phyloP scores from a whole-genome alignment of 2,329 filamentous ascomycete species.

The Knoxdaviesia proteae region DNA sequence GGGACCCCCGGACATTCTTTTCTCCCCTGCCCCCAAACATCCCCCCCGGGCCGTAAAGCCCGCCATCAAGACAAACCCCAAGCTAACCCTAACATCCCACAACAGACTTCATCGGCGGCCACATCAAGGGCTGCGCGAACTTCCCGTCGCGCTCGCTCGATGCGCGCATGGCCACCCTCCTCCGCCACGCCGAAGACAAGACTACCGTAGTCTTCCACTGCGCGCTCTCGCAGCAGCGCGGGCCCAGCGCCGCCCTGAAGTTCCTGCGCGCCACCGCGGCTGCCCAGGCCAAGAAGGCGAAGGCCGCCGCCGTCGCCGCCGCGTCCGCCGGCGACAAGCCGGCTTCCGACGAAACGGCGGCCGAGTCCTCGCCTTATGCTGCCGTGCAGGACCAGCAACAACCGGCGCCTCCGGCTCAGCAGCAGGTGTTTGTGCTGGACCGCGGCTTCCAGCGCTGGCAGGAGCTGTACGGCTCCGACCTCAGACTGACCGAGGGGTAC shows the following conservation, averaged over 20 bases:
- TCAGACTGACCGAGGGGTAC: constrained; percentile 65
- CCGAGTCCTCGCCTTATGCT: neutral
- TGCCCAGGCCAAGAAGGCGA: neutral
- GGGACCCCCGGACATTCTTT: no score
- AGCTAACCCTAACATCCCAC: neutral
- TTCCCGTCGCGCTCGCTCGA: constrained; percentile 56
- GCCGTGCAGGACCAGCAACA: constrained; percentile 2
- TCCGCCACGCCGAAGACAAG: constrained; percentile 55
- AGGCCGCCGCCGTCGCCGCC: constrained; percentile 2
- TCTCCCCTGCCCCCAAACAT: neutral
- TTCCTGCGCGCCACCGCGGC: constrained; percentile 45
- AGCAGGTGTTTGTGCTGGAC: constrained; percentile 66
- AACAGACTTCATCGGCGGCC: constrained; percentile 71
- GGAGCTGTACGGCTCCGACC: constrained; percentile 59
- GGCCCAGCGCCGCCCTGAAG: constrained; percentile 61
- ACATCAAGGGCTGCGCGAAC: constrained; percentile 62
- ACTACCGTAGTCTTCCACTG: constrained; percentile 88
- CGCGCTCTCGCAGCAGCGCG: constrained; percentile 73
- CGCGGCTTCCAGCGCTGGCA: constrained; percentile 81
- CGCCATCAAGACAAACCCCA: neutral
- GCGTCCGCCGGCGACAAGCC: neutral
- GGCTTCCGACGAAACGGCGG: constrained; percentile 9
- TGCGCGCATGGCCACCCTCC: constrained; percentile 58
- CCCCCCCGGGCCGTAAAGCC: neutral
- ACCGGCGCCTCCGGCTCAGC: constrained; percentile 14